A percentile compares a stretch with the other conserved stretches of the same genome.
Conservation (phyloP, 2,329 filamentous ascomycete genomes). For the Waltergamsia citrina region DNA sequence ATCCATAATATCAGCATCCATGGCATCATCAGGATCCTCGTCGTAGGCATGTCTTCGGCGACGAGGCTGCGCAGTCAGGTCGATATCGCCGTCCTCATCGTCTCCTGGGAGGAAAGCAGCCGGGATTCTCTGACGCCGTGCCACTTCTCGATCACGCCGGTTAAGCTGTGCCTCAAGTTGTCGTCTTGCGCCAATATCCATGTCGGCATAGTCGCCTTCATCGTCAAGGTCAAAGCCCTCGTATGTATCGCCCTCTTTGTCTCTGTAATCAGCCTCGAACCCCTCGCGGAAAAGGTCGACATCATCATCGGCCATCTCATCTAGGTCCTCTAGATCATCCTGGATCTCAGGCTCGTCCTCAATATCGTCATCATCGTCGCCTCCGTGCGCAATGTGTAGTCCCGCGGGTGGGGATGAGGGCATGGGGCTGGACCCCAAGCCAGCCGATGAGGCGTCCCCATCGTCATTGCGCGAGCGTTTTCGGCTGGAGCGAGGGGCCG, state of each 20-base stretch:
- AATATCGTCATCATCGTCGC: constrained; percentile 62
- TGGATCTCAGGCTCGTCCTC: constrained; percentile 64
- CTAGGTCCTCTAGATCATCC: constrained; percentile 66
- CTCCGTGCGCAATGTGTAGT: constrained; percentile 55
- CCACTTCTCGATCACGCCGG: constrained; percentile 63
- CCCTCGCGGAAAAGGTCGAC: constrained; percentile 70
- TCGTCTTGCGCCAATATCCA: constrained; percentile 58
- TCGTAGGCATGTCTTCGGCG: constrained; percentile 86
- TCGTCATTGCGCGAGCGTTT: constrained; percentile 46
- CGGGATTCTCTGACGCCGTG: constrained; percentile 56
- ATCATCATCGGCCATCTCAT: constrained; percentile 74
- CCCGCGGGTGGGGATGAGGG: constrained; percentile 54
- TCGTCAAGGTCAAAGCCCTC: constrained; percentile 67
- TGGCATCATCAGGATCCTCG: constrained; percentile 85
- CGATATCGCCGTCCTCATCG: constrained; percentile 75
- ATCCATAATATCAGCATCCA: constrained; percentile 90
- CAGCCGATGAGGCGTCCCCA: constrained; percentile 41
- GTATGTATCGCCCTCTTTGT: constrained; percentile 60
- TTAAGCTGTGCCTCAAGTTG: constrained; percentile 65
- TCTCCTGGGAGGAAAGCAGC: constrained; percentile 70
- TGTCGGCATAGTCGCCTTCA: constrained; percentile 61
- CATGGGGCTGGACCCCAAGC: constrained; percentile 49
- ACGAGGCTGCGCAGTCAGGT: constrained; percentile 77
- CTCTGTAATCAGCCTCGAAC: constrained; percentile 61
- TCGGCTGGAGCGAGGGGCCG: constrained; percentile 38